A percentile compares a stretch with the other conserved stretches of the same genome.
Evolutionary conservation across 2,329 filamentous ascomycete genomes (phyloP).

Genomic region (Zasmidium citrigriseum): DNA sequence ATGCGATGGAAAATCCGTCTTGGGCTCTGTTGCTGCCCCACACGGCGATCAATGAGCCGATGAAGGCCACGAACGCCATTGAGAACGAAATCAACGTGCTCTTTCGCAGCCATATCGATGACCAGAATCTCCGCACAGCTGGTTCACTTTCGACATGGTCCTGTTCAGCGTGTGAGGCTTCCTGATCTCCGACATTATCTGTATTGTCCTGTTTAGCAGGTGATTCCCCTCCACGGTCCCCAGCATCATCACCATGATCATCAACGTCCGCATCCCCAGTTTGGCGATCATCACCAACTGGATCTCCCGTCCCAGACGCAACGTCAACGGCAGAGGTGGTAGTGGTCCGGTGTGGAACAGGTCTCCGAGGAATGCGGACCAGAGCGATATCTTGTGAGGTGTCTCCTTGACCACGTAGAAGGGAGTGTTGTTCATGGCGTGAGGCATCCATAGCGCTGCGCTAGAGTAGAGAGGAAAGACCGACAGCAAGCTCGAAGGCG

Average conservation of each 20-base stretch:
- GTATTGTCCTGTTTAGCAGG: too few species aligned
- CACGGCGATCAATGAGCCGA: slow-evolving; percentile 1
- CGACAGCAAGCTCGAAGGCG: not conserved
- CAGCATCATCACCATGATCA: not conserved
- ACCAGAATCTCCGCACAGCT: not conserved
- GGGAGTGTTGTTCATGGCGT: not conserved
- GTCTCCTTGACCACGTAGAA: not conserved
- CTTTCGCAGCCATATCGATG: not conserved
- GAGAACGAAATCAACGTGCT: not conserved
- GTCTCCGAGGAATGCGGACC: not conserved
- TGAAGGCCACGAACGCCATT: not conserved
- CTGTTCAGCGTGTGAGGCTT: not conserved
- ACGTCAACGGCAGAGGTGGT: not conserved
- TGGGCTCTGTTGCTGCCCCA: slow-evolving; percentile 4
- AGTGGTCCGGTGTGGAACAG: not conserved
- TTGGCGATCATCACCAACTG: not conserved
- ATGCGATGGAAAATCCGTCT: slow-evolving; percentile 1
- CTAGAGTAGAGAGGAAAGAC: not conserved
- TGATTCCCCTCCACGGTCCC: not conserved
- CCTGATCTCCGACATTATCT: not conserved
- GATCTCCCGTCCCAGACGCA: not conserved
- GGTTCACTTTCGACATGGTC: not conserved
- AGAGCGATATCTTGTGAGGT: not conserved
- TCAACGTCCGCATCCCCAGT: not conserved
- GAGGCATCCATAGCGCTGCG: not conserved